Base-by-base conservation (phyloP, 83 land plant genomes). In the Picea engelmannii region DNA sequence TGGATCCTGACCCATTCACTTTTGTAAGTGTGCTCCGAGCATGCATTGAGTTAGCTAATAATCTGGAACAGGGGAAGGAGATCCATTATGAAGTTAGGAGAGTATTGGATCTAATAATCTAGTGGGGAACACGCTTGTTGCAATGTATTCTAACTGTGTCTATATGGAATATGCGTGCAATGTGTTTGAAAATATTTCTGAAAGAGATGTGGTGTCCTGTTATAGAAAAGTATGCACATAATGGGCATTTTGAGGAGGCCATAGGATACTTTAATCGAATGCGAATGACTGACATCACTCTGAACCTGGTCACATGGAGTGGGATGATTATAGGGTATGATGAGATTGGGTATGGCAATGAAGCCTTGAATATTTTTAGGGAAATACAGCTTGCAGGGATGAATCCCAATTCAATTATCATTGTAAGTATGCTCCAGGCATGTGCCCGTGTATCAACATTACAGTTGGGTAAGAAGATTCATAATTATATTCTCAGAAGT, bases 21-120 rank as follows among this genome's bases (percentile, higher is more conserved):
- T 83, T 91, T 40, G 86, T 86, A 11, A 83, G 87, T 61, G 74
- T 85, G 24, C 86, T 90, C 7, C 90, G 88, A 69, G 88, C 94
- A 6, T 90, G 92, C 11, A 8, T 47, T 1, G 61, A 27, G 5
- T 78, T 78, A 20, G 66, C 42, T 10, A 35, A 38, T 61, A 3
- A 38, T 61, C 4, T 62, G 66, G 24, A 78, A 78, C 31, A 31
- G 20, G 80, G 80, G 3, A 78, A 42, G 18, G 44, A 60, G 2
- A 35, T 78, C 61, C 80, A 78, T 78, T 5, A 78, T 23, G 80
- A 78, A 6, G 49, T 38, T 10, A 21, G 6, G 23, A 4, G 25
- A 18, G 80, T 66, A 20, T 61, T 78, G n/a, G 66, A 60, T 31
- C 44, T 31, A 24, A 78, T 62, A 63, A 59, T 4, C 59, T 61